Percentiles rank a stretch among this genome's conserved stretches.
Conservation (phyloP, 1,284 basidiomycete species). For the Moniliophthora roreri region DNA sequence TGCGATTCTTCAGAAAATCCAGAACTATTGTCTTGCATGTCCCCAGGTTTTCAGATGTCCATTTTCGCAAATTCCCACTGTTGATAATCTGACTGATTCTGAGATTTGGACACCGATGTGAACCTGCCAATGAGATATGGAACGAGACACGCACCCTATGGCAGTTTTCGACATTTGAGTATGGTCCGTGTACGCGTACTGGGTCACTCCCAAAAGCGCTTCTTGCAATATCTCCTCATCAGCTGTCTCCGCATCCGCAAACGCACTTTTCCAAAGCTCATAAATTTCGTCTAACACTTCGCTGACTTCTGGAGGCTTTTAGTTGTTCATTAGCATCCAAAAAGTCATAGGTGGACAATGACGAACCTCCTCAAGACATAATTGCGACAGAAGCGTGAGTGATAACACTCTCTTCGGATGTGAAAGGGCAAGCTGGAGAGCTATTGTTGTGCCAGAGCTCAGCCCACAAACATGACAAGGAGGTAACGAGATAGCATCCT, state of each 20-base stretch:
- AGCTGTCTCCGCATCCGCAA: slow-evolving; percentile 3
- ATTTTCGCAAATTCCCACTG: not conserved
- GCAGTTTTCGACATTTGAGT: slow-evolving; percentile 4
- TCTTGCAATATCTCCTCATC: slow-evolving; percentile 9
- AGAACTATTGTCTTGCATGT: slow-evolving; percentile 7
- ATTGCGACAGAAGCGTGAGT: slow-evolving; percentile 15
- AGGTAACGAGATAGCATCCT: slow-evolving; percentile 15
- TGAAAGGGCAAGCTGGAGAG: slow-evolving; percentile 11
- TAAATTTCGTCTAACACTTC: slow-evolving; percentile 7
- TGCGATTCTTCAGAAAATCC: slow-evolving; percentile 12
- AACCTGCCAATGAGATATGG: not conserved
- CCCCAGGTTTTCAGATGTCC: not conserved
- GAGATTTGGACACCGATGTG: not conserved
- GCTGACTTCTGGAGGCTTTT: slow-evolving; percentile 7
- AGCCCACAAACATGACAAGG: slow-evolving; percentile 14
- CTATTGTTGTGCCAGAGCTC: slow-evolving; percentile 14
- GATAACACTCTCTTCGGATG: slow-evolving; percentile 12
- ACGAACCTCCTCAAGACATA: slow-evolving; percentile 13
- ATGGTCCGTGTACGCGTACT: slow-evolving; percentile 8
- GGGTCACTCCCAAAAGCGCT: slow-evolving; percentile 7
- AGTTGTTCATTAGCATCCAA: not conserved
- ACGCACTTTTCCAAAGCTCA: slow-evolving; percentile 6
- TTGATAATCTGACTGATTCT: not conserved
- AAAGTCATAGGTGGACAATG: not conserved
- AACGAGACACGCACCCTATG: slow-evolving; percentile 2